Evolutionary conservation across 2,329 filamentous ascomycete genomes (phyloP), one percentile per base, ranked within the genome.

Genomic region (Ophiosphaerella korrae): DNA sequence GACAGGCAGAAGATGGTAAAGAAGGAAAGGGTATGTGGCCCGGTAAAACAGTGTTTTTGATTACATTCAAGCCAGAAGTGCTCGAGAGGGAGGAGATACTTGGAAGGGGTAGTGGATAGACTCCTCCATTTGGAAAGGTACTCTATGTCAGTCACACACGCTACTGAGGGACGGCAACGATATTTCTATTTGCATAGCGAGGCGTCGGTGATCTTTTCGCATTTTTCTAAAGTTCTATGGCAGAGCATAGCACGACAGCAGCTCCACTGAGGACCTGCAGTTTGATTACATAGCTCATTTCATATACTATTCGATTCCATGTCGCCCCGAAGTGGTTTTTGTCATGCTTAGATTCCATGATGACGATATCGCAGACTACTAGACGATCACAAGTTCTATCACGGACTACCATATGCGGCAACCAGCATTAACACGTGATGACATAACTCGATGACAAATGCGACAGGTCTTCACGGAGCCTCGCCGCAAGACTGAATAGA

Each of bases 41-140:
- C 0, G 90, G 90, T 31, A 90, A 94, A 79, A 99, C 94, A 37
- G 92, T 99, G 29, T 99, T 97, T 71, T 75, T 99, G 72, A 87
- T 99, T 68, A 92, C 93, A 75, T 99, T 99, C 72, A 87, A 90
- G 59, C 82, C 86, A n/a, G 89, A 91, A 73, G 93, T 97, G 36
- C 79, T 97, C 73, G 93, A 97, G 79, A 81, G 94, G 71, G 94
- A 99, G 80, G 87, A 87, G 54, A 89, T 91, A 65, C 73, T 96
- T 63, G 88, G 85, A 51, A 85, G 88, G 75, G 69, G 68, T 31
- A 77, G 76, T 3, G 79, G 79, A 38, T 74, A 45, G 18, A 18
- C 21, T 34, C 8, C 33, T 5, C 14, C 16, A 34, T 11, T 31
- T 13, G n/a, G 21, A 40, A 7, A 24, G 34, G 8, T 6, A 36